Evolutionary conservation across 129 eudicot species (phyloP).

Genomic region (Flaveria brownii): DNA sequence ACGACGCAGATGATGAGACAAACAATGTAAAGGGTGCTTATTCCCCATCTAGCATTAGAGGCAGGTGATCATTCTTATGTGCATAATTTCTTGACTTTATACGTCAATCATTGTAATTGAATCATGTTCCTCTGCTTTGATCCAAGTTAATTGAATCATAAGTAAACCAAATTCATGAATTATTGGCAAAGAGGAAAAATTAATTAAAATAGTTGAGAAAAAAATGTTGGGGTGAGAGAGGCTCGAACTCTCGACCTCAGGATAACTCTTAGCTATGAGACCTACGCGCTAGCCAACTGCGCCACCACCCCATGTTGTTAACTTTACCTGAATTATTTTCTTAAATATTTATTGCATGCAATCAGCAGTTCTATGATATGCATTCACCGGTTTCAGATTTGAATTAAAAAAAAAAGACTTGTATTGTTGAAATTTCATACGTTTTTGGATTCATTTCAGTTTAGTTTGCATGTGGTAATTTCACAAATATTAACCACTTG

Average conservation of each 20-base stretch:
- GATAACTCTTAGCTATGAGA: conserved; percentile 89
- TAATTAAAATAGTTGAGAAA: conserved; percentile 27
- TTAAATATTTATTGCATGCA: too few relatives aligned
- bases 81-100: conserved; percentile 6
- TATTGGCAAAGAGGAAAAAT: background rate
- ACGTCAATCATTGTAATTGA: conserved; percentile 19
- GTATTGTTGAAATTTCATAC: too few relatives aligned
- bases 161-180: conserved; percentile 18
- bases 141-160: background rate
- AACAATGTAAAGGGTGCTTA: conserved; percentile 54
- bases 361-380: too few relatives aligned
- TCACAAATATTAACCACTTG: too few relatives aligned
- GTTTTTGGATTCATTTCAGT: too few relatives aligned
- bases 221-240: conserved; percentile 75
- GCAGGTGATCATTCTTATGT: conserved; percentile 50
- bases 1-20: conserved; percentile 53
- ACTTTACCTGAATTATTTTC: accelerated
- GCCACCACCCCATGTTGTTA: conserved; percentile 54
- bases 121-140: background rate
- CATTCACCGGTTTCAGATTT: too few relatives aligned
- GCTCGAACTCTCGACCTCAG: conserved; percentile 99
- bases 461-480: too few relatives aligned
- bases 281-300: conserved; percentile 99
- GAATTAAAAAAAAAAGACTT: too few relatives aligned
- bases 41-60: conserved; percentile 57